Evolutionary conservation across 2,329 filamentous ascomycete species (phyloP), one percentile per base, ranked within the genome.

Genomic region (Pseudodiploospora longispora): DNA sequence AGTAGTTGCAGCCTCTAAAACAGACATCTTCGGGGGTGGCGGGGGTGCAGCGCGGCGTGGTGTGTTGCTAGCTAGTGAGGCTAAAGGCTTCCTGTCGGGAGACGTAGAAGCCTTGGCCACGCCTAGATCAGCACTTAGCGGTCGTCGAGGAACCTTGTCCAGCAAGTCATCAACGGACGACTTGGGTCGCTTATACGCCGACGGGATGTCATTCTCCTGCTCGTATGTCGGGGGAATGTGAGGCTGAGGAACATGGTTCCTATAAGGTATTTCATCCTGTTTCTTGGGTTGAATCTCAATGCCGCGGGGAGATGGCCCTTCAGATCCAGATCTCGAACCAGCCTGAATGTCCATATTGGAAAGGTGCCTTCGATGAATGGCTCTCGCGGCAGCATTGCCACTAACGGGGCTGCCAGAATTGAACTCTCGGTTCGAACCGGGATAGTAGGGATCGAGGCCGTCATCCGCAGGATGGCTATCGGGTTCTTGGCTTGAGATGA

Each of bases 21-120:
- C 85, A 1, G 87, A 93, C 91, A 97, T 97, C 64, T 96, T 97
- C 1, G 93, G 91, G 6, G 89, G 89, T 3, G 91, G 91, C 0
- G 80, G 83, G 0, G 83, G 84, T 1, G 87, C 87, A 27, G 85
- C 76, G 53, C 89, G 75, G 56, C 80, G 85, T 8, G 89, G 89
- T 4, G 88, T 95, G 52, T 82, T 83, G 44, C 74, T 71, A 51
- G 66, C 76, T 34, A 80, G 68, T 1, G 68, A 58, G 8, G 72
- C 67, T 29, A 83, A 60, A 3, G 75, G 74, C 44, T 74, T 78
- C 50, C 79, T 66, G 36, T 79, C 77, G 1, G 78, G 76, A 2
- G 77, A 78, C 3, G 55, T 58, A 32, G 68, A 57, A 7, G 30
- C 38, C 52, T 61, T 63, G 36, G 60, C 40, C 30, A 55, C 50